Evolutionary conservation across 495 filamentous ascomycete genomes (phyloP).

Genomic region (Neurospora africana): DNA sequence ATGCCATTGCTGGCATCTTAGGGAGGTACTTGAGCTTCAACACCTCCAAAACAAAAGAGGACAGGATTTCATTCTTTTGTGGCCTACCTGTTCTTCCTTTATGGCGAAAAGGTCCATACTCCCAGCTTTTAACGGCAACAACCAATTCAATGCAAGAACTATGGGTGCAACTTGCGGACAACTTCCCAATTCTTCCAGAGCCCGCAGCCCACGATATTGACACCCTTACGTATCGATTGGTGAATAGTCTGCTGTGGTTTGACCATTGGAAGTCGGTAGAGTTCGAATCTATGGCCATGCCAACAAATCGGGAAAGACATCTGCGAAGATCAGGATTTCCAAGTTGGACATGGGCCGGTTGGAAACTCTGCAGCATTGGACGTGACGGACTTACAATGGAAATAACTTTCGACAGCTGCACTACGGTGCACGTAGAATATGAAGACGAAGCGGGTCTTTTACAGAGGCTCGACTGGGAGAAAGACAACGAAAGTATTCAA

Average conservation of each 20-base stretch:
- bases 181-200: too few species aligned
- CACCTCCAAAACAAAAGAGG: neutral
- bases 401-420: neutral
- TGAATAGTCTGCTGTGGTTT: neutral
- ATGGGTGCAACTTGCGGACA: too few species aligned
- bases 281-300: neutral
- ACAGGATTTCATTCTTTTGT: neutral
- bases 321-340: neutral
- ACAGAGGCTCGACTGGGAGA: neutral
- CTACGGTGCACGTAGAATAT: neutral
- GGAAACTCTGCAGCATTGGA: neutral
- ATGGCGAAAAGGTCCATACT: too few species aligned
- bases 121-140: too few species aligned
- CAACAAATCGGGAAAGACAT: neutral
- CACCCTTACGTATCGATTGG: neutral
- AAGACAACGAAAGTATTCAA: neutral
- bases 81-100: neutral
- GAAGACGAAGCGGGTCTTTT: neutral
- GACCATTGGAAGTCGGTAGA: neutral
- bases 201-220: neutral
- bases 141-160: too few species aligned
- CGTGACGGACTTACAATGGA: too few species aligned
- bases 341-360: slow-evolving; percentile 3
- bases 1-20: neutral
- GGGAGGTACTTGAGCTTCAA: neutral